Evolutionary conservation across 208 protist species (phyloP), one percentile per base, ranked within the genome.

Genomic region (Kentomonas sorsogonicus): DNA sequence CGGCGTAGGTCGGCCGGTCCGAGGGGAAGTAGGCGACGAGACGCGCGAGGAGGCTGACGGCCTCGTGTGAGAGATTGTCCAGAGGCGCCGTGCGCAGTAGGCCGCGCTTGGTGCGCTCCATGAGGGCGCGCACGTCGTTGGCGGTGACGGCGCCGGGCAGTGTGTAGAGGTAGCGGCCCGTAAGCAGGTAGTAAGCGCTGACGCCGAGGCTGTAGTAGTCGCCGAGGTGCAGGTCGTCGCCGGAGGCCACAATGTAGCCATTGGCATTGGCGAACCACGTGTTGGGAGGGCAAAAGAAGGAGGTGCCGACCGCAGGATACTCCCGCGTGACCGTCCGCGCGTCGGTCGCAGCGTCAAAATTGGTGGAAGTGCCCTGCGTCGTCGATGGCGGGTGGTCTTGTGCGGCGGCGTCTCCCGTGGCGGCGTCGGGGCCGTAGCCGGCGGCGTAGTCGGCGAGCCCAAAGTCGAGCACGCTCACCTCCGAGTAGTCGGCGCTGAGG

Each of bases 391-490:
- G n/a, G n/a, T n/a, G n/a, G n/a, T n/a, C n/a, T n/a, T n/a, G n/a
- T n/a, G n/a, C n/a, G 3, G 86, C 83, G 18, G 82, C 86, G 51
- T 63, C 71, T 0, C 79, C 64, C 10, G 29, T 44, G 48, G 67
- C 77, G 2, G 66, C 31, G 18, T 79, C 67, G 46, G 20, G 45
- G 18, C 68, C 52, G 5, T 50, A 59, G 11, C 66, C 55, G 10
- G 54, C 58, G 15, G 74, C 63, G 45, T 76, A 76, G 66, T 91
- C 77, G 0, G 89, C 80, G 52, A 93, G 60, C 11, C 88, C 85
- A 66, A 95, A 92, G 60, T 95, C 88, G 47, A 95, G 91, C 40
- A 95, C 69, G 63, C 86, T 84, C 26, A 67, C 74, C 22, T 50
- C 59, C 29, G 41, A 60, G 70, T 74, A 89, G 55, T 95, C 83